Base-by-base conservation (phyloP, 108 stramenopile species). In the Tribonema minus region DNA sequence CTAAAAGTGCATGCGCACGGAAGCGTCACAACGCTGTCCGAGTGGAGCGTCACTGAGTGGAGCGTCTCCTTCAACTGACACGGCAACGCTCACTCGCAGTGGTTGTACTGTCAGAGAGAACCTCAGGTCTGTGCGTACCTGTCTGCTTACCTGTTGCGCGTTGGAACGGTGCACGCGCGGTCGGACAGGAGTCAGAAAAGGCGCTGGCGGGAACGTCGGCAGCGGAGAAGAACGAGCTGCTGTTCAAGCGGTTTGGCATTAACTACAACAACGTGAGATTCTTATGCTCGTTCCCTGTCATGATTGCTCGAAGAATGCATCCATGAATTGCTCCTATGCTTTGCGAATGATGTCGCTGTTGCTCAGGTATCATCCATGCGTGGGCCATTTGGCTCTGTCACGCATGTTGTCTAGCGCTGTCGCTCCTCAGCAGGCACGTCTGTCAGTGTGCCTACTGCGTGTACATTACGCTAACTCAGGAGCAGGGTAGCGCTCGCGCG, bases 171-270 rank as follows among this genome's bases (percentile, higher is more conserved):
- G 46, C 40, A 79, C 67, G 69, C 26, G 62, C 31, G 35, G 32
- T 39, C 25, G 64, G 64, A 37, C 72, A 78, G 68, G 82, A 82
- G 15, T 80, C 83, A 6, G 81, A 84, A 64, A 36, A 71, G 6
- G 81, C 76, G 23, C 75, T 84, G 15, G 78, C 82, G 36, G 82
- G 82, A 35, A 82, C 83, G 6, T 31, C 75, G 9, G 82, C 83
- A 2, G 76, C 73, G 37, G 83, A 84, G 73, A 84, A 84, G 29
- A 82, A 84, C 58, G 83, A 84, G 82, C 71, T 84, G 3, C 77
- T 84, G 26, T 84, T 84, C 67, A 77, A 76, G 3, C 38, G 68
- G 68, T 84, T 84, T 77, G 68, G 54, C 70, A 82, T 82, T 15
- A 84, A 84, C 73, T 84, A 84, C 81, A 84, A 84, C 61, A 61